A percentile compares a stretch with the other conserved stretches of the same genome.
Evolutionary conservation across 2,329 filamentous ascomycete genomes (phyloP).

Genomic region (Neonectria magnoliae): DNA sequence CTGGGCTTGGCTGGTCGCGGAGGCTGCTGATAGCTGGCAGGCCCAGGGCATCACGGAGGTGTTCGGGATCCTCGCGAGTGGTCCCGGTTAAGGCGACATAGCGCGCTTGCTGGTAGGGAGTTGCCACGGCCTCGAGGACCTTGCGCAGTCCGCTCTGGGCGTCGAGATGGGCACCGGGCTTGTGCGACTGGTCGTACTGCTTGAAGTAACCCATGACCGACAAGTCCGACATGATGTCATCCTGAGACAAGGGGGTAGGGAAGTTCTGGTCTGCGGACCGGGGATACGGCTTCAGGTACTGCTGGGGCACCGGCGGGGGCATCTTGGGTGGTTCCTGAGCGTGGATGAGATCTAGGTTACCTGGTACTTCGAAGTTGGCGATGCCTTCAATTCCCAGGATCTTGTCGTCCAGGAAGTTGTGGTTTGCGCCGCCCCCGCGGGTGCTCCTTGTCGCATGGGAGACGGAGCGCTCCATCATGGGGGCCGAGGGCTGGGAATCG

Average conservation of each 20-base stretch:
- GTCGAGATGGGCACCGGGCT: constrained; percentile 66
- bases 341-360: constrained; percentile 66
- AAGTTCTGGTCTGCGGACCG: constrained; percentile 66
- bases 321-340: constrained; percentile 66
- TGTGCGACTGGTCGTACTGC: constrained; percentile 64
- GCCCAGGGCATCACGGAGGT: constrained; percentile 60
- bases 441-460: constrained; percentile 73
- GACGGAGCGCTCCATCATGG: constrained; percentile 70
- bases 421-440: constrained; percentile 61
- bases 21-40: constrained; percentile 55
- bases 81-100: constrained; percentile 60
- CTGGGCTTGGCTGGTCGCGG: constrained; percentile 53
- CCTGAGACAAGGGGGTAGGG: constrained; percentile 59
- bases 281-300: constrained; percentile 68
- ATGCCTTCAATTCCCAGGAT: constrained; percentile 69
- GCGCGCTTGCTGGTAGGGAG: constrained; percentile 57
- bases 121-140: constrained; percentile 65
- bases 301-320: constrained; percentile 65
- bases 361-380: constrained; percentile 66
- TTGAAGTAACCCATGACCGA: constrained; percentile 68
- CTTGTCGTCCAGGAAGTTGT: constrained; percentile 67
- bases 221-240: constrained; percentile 65
- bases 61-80: constrained; percentile 59
- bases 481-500: constrained; percentile 59
- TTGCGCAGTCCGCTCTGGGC: constrained; percentile 62